Evolutionary conservation across 495 filamentous ascomycete genomes (phyloP).

Genomic region (Daldinia concentrica): DNA sequence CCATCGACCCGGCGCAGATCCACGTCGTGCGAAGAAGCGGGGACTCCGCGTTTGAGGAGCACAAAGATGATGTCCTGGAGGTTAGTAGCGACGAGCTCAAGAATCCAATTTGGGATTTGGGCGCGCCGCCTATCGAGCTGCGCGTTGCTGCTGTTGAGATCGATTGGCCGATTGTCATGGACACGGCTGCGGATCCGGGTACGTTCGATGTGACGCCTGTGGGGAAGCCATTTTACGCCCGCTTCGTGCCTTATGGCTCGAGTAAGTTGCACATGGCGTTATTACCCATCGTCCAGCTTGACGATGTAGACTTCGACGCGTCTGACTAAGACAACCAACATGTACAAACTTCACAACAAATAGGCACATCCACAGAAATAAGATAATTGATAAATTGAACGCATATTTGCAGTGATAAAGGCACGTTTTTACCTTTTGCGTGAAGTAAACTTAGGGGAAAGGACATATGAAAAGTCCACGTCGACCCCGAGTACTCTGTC

Average conservation of each 20-base stretch:
- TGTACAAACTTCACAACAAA: background rate
- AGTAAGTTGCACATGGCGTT: slow-evolving; percentile 69
- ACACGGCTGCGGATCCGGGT: slow-evolving; percentile 56
- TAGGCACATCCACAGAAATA: background rate
- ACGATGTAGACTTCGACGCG: slow-evolving; percentile 40
- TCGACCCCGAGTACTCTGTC: slow-evolving; percentile 18
- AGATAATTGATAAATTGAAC: slow-evolving; percentile 18
- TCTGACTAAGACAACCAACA: background rate
- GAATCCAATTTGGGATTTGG: slow-evolving; percentile 60
- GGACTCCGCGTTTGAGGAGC: slow-evolving; percentile 1
- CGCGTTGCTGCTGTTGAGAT: slow-evolving; percentile 63
- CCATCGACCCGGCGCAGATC: slow-evolving; percentile 56
- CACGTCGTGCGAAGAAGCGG: slow-evolving; percentile 25
- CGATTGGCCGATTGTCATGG: slow-evolving; percentile 59
- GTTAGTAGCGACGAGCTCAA: slow-evolving; percentile 41
- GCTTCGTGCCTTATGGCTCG: slow-evolving; percentile 64
- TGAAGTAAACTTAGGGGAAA: slow-evolving; percentile 12
- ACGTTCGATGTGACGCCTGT: slow-evolving; percentile 40
- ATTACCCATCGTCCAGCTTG: slow-evolving; percentile 53
- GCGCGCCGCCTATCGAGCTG: slow-evolving; percentile 59
- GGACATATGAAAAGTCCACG: slow-evolving; percentile 24
- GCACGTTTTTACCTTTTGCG: slow-evolving; percentile 10
- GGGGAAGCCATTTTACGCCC: slow-evolving; percentile 50
- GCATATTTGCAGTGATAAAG: slow-evolving; percentile 17
- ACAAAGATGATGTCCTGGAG: slow-evolving; percentile 20